Base-by-base conservation (phyloP, 2,329 filamentous ascomycete genomes). In the Fusarium brevicatenulatum region DNA sequence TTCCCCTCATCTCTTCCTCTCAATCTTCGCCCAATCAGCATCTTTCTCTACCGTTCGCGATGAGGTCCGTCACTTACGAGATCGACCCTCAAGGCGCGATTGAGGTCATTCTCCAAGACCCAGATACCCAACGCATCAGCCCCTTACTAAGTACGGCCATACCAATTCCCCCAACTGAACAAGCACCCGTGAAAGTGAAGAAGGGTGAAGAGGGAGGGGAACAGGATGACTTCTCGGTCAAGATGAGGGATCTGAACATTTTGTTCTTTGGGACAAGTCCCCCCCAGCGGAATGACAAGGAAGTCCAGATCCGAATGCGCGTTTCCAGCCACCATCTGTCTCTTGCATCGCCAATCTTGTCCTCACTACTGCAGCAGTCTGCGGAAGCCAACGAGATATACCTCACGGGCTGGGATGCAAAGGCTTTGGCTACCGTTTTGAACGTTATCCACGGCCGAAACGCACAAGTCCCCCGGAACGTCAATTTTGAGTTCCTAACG, bases 241-340 rank as follows among this genome's bases (percentile, higher is more conserved):
- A 28, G 34, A 25, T 50, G 32, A 10, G 34, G 4, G 23, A 15
- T 5, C 9, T 59, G 0, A 18, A 32, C 16, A 19, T 5, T 12
- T 30, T 19, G 16, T n/a, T 40, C 16, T 47, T 23, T 12, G 43
- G 18, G 11, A 53, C 18, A 4, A 28, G 13, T 1, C 13, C 15
- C 6, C 34, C 50, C 2, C 16, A 7, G 9, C 18, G 7, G 2
- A 7, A 36, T 3, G 37, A 36, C 1, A 40, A 30, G 2, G n/a
- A 36, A 11, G 21, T 54, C n/a, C 40, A 65, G 34, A 37, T 65
- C 18, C 63, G 47, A 34, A 42, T 60, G 42, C 40, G 34, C 21
- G 40, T 36, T 42, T 65, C 62, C 1, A 49, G 23, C 18, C 6
- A 9, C 3, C 55, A 39, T 39, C 13, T 58, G 1, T 52, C n/a